Conservation (phyloP, 192 early-diverging fungal genomes). For the Linnemannia schmuckeri region DNA sequence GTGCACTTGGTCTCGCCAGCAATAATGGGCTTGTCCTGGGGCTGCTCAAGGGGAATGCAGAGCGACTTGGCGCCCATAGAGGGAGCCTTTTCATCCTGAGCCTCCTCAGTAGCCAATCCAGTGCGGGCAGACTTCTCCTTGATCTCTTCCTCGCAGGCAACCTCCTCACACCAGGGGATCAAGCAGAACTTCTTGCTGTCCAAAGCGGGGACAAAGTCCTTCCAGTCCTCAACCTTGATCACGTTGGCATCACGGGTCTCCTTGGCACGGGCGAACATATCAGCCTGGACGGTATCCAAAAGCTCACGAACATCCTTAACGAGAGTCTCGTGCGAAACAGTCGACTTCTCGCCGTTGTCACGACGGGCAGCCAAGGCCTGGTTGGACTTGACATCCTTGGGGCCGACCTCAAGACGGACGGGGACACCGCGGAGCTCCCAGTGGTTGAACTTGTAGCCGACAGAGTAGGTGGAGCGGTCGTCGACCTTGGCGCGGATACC, state of each 20-base stretch:
- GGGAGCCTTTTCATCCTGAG: conserved; percentile 95
- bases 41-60: conserved; percentile 97
- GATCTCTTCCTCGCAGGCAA: conserved; percentile 94
- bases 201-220: conserved; percentile 92
- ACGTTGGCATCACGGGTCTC: conserved; percentile 78
- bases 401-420: conserved; percentile 96
- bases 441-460: conserved; percentile 99
- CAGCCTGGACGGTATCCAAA: conserved; percentile 85
- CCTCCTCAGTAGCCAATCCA: conserved; percentile 72
- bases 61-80: conserved; percentile 99
- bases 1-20: conserved; percentile 91
- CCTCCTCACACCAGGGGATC: conserved; percentile 96
- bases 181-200: conserved; percentile 89
- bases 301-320: conserved; percentile 68
- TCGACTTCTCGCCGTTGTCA: conserved; percentile 75
- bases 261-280: conserved; percentile 93
- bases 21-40: conserved; percentile 83
- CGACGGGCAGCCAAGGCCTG: conserved; percentile 86
- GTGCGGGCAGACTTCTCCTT: conserved; percentile 89
- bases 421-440: conserved; percentile 99
- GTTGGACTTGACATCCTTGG: conserved; percentile 91
- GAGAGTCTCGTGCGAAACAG: conserved; percentile 75
- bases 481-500: conserved; percentile 89
- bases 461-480: conserved; percentile 85
- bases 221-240: conserved; percentile 88